These are phyloP conservation scores for Cyberlindnera suaveolens DNA, from an alignment of 805 yeast species.

Conservation along the genomic window DNA sequence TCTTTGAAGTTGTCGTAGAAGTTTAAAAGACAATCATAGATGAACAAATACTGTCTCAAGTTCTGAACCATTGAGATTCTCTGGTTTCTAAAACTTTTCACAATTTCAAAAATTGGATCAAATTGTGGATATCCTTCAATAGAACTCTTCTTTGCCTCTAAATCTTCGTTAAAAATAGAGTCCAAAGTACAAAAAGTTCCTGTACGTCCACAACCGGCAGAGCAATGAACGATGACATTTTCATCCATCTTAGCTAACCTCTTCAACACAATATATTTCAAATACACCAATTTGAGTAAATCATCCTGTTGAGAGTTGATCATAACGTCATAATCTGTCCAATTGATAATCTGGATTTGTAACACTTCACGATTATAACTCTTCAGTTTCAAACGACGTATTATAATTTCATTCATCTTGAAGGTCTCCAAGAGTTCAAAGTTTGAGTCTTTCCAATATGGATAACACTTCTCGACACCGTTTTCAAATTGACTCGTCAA, in stretches of 20 bases:
- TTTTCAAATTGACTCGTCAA: conserved; percentile 73
- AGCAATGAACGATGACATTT: conserved; percentile 71
- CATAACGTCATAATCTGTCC: conserved; percentile 81
- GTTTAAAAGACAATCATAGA: conserved; percentile 53
- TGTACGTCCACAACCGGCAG: conserved; percentile 96
- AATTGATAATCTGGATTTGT: conserved; percentile 71
- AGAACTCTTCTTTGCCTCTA: conserved; percentile 4
- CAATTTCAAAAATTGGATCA: conserved; percentile 46
- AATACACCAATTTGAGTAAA: conserved; percentile 44
- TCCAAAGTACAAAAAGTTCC: conserved; percentile 82
- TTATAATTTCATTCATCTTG: conserved; percentile 21
- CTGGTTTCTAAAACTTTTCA: conserved; percentile 64
- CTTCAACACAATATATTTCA: conserved; percentile 38
- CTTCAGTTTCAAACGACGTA: conserved; percentile 36
- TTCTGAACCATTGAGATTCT: conserved; percentile 82
- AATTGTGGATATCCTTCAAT: conserved; percentile 34
- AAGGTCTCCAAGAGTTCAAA: conserved; percentile 9
- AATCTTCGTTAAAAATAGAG: conserved; percentile 31
- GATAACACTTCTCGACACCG: conserved; percentile 72
- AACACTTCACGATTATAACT: conserved; percentile 39
- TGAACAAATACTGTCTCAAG: conserved; percentile 63
- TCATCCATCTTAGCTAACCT: conserved; percentile 13
- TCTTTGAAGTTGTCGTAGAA: conserved; percentile 17
- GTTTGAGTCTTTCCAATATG: conserved; percentile 72
- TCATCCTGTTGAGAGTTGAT: conserved; percentile 40